phyloP scores from a whole-genome alignment of 2,329 filamentous ascomycete species.

The Trichoderma sp. region DNA sequence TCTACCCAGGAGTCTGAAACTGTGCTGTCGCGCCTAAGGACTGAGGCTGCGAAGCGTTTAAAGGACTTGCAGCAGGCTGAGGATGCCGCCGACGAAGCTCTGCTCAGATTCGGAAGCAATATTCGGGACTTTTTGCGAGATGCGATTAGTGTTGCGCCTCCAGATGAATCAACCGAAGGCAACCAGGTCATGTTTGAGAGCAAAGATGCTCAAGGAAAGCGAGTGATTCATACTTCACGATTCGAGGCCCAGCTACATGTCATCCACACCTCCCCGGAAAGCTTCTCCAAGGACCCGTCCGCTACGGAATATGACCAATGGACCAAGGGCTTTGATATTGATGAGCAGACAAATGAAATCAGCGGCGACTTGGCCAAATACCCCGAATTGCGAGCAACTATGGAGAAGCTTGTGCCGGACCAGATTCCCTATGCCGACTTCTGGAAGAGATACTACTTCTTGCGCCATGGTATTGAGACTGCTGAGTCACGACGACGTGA shows the following conservation, averaged over 20 bases:
- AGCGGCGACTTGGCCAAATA: slow-evolving; percentile 80
- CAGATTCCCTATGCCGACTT: slow-evolving; percentile 85
- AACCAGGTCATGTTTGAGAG: slow-evolving; percentile 83
- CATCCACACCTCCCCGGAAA: slow-evolving; percentile 80
- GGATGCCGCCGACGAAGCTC: slow-evolving; percentile 92
- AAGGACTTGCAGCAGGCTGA: slow-evolving; percentile 90
- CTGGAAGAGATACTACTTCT: slow-evolving; percentile 94
- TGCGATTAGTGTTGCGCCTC: slow-evolving; percentile 82
- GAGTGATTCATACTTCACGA: slow-evolving; percentile 89
- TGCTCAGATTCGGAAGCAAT: slow-evolving; percentile 86
- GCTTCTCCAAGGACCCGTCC: slow-evolving; percentile 77
- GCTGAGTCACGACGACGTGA: slow-evolving; percentile 87
- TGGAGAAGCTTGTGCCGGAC: slow-evolving; percentile 96
- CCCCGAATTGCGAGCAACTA: slow-evolving; percentile 76
- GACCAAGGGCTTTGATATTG: slow-evolving; percentile 72
- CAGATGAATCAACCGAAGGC: slow-evolving; percentile 52
- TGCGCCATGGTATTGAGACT: slow-evolving; percentile 87
- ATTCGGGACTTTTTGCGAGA: slow-evolving; percentile 87
- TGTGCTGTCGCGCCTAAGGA: slow-evolving; percentile 72
- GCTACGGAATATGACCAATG: slow-evolving; percentile 73
- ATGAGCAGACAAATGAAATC: slow-evolving; percentile 81
- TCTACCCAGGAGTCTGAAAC: slow-evolving; percentile 50
- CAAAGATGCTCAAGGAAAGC: slow-evolving; percentile 83
- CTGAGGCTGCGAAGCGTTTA: slow-evolving; percentile 76
- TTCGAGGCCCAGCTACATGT: slow-evolving; percentile 96